Conservation (phyloP, 768 basidiomycete genomes). For the Hygrophoropsis aurantiaca region DNA sequence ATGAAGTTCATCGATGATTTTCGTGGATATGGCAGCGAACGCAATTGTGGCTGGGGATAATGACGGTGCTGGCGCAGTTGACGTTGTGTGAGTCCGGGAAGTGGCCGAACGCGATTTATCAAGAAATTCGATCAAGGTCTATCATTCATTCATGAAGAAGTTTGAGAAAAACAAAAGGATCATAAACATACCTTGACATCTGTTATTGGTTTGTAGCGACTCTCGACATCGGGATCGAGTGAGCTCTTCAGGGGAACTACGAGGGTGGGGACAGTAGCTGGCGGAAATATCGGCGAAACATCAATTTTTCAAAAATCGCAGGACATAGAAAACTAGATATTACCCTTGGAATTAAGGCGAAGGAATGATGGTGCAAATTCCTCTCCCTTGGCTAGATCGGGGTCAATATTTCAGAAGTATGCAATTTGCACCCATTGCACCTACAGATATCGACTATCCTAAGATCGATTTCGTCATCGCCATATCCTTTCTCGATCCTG, state of each 20-base stretch:
- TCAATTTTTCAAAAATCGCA: background rate
- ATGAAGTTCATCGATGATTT: conserved; percentile 55
- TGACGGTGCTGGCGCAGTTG: conserved; percentile 69
- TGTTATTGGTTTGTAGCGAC: conserved; percentile 76
- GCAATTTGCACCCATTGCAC: conserved; percentile 7
- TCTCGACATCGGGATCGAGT: conserved; percentile 65
- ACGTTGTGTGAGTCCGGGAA: conserved; percentile 70
- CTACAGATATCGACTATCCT: conserved; percentile 66
- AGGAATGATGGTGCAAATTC: conserved; percentile 76
- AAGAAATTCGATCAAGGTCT: conserved; percentile 79
- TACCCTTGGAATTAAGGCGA: conserved; percentile 77
- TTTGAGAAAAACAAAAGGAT: background rate
- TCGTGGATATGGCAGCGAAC: conserved; percentile 35
- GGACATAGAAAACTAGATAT: conserved; percentile 6
- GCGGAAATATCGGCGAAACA: background rate
- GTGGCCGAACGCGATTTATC: conserved; percentile 76
- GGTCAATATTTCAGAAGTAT: conserved; percentile 1
- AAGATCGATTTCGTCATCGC: conserved; percentile 68
- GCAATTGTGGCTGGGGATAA: conserved; percentile 81
- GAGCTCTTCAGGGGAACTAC: conserved; percentile 83
- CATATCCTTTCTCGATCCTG: conserved; percentile 81
- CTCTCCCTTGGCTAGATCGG: conserved; percentile 66
- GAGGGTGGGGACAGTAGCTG: conserved; percentile 79
- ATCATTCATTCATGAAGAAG: conserved; percentile 8
- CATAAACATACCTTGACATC: conserved; percentile 60